Evolutionary conservation across 371 early-diverging fungal species (phyloP).

Genomic region (Mortierella sp.): DNA sequence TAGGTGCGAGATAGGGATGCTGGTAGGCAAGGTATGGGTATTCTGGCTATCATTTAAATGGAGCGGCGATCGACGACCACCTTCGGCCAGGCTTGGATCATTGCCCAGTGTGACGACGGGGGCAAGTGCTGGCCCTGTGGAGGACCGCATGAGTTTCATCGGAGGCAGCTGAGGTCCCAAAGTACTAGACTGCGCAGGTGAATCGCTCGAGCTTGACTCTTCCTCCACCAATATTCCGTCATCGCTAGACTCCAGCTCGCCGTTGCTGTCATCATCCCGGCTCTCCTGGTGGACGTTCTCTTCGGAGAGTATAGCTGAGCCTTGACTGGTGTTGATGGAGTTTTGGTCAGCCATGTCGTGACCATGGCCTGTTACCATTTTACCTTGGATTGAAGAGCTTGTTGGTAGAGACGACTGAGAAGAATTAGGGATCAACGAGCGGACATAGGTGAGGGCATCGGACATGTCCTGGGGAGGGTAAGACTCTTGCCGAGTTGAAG

Average conservation of each 20-base stretch:
- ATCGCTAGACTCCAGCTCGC: not conserved
- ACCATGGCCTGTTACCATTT: not conserved
- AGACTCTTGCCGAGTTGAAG: slow-evolving; percentile 6
- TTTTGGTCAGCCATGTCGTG: not conserved
- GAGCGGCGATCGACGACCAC: not conserved
- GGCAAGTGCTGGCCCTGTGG: slow-evolving; percentile 26
- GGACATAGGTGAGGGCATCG: slow-evolving; percentile 39
- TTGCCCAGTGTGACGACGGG: slow-evolving; percentile 40
- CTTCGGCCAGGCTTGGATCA: not conserved
- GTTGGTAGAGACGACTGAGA: not conserved
- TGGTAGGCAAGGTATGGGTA: not conserved
- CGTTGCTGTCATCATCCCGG: not conserved
- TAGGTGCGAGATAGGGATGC: not conserved
- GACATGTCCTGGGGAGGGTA: slow-evolving; percentile 3
- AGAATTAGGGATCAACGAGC: slow-evolving; percentile 28
- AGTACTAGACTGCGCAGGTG: not conserved
- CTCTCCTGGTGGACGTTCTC: not conserved
- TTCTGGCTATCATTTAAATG: slow-evolving; percentile 6
- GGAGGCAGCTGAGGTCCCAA: slow-evolving; percentile 23
- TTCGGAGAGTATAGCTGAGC: not conserved
- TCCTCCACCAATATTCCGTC: not conserved
- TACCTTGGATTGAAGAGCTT: not conserved
- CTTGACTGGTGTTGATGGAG: not conserved
- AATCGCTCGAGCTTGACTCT: not conserved
- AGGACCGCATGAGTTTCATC: slow-evolving; percentile 24